Percentiles rank a stretch among this genome's conserved stretches.
Conservation (phyloP, 208 protist genomes). For the Crithidia brevicula region DNA sequence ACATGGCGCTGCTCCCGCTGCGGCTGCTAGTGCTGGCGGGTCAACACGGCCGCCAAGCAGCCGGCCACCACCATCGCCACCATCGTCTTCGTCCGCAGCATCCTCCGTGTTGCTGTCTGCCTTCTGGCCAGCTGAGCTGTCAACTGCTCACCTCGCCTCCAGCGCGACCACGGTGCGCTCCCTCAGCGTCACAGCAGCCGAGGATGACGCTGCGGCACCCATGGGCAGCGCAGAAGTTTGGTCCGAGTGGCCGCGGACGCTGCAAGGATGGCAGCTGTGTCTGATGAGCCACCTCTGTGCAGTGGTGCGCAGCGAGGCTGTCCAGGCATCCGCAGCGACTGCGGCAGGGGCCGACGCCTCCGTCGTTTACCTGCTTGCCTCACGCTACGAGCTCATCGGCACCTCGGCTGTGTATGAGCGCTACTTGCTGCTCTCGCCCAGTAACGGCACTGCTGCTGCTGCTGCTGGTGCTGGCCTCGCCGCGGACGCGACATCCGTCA, state of each 20-base stretch:
- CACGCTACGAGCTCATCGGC: conserved; percentile 50
- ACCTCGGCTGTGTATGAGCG: conserved; percentile 51
- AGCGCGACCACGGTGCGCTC: conserved; percentile 9
- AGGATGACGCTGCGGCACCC: conserved; percentile 19
- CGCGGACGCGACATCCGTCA: conserved; percentile 12
- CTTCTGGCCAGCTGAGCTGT: conserved; percentile 21
- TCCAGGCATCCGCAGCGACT: background rate
- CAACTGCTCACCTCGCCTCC: conserved; percentile 2
- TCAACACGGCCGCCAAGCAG: background rate
- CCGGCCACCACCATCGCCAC: background rate
- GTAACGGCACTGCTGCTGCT: background rate
- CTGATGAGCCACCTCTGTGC: conserved; percentile 41
- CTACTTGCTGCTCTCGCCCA: conserved; percentile 31
- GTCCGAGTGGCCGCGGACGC: conserved; percentile 37
- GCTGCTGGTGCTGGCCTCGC: background rate
- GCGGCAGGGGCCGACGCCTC: background rate
- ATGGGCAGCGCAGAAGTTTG: conserved; percentile 22
- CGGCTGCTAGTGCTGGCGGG: conserved; percentile 4
- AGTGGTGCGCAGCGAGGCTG: conserved; percentile 4
- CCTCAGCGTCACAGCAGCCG: conserved; percentile 21
- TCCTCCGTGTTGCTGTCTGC: too few relatives aligned
- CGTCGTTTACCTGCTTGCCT: conserved; percentile 27
- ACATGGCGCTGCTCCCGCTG: background rate
- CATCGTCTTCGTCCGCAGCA: too few relatives aligned
- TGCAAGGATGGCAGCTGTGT: conserved; percentile 46